These are phyloP conservation scores for Diversispora epigaea DNA, from an alignment of 192 early-diverging fungal genomes.

Conservation along the genomic window DNA sequence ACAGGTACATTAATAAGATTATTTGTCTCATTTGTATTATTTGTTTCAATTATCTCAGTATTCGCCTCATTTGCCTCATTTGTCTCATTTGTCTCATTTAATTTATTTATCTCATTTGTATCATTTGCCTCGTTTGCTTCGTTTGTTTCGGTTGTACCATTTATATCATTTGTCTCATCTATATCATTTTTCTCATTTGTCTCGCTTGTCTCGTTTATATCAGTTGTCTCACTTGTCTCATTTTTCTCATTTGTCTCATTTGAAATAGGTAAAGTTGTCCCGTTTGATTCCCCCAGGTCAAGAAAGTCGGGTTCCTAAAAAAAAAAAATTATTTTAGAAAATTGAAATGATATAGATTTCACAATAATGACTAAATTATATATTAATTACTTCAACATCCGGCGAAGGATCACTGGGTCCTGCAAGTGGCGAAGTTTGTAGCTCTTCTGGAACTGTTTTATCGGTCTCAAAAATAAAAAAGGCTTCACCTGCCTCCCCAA, in stretches of 20 bases:
- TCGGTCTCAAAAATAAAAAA: constrained; percentile 97
- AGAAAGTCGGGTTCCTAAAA: constrained; percentile 27
- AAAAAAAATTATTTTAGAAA: background rate
- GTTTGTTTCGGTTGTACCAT: background rate
- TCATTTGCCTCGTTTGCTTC: background rate
- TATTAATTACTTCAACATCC: constrained; percentile 37
- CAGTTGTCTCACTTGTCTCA: background rate
- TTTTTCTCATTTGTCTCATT: background rate
- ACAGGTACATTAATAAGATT: too few species aligned
- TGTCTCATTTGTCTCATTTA: background rate
- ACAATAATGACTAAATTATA: background rate
- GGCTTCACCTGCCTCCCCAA: constrained; percentile 95
- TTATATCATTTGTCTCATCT: background rate
- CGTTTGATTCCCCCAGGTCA: background rate
- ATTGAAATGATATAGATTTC: background rate
- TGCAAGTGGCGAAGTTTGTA: constrained; percentile 90
- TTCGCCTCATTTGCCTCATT: background rate
- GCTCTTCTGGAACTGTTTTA: constrained; percentile 84
- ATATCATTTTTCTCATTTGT: background rate
- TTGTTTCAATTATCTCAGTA: background rate
- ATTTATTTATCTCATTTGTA: background rate
- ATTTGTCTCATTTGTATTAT: too few species aligned
- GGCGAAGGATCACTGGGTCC: constrained; percentile 42
- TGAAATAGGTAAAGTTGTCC: background rate
- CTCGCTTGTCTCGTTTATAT: background rate